Base-by-base conservation (phyloP, 805 yeast genomes). In the Tetrapisispora nanseiensis region DNA sequence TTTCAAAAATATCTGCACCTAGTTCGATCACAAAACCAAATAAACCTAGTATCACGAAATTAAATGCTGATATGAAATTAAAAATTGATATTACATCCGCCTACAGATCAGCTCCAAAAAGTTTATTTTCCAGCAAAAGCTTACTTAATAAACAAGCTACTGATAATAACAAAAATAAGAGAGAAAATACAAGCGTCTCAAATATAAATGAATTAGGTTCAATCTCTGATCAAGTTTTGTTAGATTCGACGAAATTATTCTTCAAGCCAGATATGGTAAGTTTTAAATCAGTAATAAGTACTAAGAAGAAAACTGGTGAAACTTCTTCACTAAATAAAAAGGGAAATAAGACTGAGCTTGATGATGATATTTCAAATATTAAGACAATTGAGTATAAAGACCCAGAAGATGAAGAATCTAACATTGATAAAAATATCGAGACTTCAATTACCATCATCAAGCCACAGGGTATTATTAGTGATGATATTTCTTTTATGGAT, bases 51-150 rank as follows among this genome's bases (percentile, higher is more conserved):
- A 71, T 70, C 4, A 72, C 71, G 21, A 78, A 81, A 6, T 51
- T 74, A 6, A 61, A 63, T 19, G 61, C 67, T 3, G 59, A 68
- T 31, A 66, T 63, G 38, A 81, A 77, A 60, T 82, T 80, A 59
- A 72, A 75, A 37, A 76, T 74, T 20, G 74, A 78, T n/a, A 63
- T 82, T 34, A 54, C 75, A 37, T 66, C 77, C 16, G 80, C 83
- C 0, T 80, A 78, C 50, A 75, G 75, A 55, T 62, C 82, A 30
- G 72, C 81, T 0, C 90, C 92, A 38, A 76, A 71, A 45, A 79
- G 82, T 2, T 57, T 78, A 33, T 75, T 75, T 47, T 57, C 65
- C 31, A 40, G 47, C 10, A 51, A 42, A 24, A 29, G 29, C 16
- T 3, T 37, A 10, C 10, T 40, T 4, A 27, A 36, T 27, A 42